Evolutionary conservation across 73 alveolate genomes (phyloP).

Genomic region (Paramecium tetraurelia): DNA sequence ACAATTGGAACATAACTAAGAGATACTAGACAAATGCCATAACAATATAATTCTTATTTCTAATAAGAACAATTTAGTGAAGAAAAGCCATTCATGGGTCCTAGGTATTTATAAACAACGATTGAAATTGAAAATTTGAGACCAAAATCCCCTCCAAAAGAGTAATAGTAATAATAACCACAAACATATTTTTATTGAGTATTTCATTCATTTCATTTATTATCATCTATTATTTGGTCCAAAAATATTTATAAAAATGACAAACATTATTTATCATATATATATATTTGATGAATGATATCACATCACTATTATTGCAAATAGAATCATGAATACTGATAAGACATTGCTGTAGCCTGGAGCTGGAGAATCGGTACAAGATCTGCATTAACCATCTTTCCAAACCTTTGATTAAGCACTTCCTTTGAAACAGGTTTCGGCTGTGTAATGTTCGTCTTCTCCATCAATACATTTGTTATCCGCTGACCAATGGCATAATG

Average conservation of each 20-base stretch:
- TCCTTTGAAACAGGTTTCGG: background rate
- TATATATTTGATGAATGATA: background rate
- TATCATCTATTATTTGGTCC: background rate
- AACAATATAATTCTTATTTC: conserved; percentile 56
- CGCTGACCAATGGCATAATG: background rate
- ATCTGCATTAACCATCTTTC: background rate
- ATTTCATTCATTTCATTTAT: background rate
- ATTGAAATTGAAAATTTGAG: conserved; percentile 24
- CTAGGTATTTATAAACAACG: background rate
- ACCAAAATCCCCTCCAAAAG: conserved; percentile 47
- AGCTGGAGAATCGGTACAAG: background rate
- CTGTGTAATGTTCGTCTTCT: background rate
- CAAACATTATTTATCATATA: too few species aligned
- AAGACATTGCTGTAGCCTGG: background rate
- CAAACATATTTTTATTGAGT: background rate
- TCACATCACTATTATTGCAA: background rate
- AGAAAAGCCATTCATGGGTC: conserved; percentile 39
- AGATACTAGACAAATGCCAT: conserved; percentile 32
- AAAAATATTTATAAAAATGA: background rate
- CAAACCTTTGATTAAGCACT: background rate
- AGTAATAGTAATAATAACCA: background rate
- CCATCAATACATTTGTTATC: background rate
- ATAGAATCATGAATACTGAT: background rate
- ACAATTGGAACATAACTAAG: conserved; percentile 52
- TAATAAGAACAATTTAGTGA: conserved; percentile 36